Percentiles rank a stretch among this genome's conserved stretches.
Evolutionary conservation across 108 stramenopile genomes (phyloP).

Genomic region (Ochromonas danica): DNA sequence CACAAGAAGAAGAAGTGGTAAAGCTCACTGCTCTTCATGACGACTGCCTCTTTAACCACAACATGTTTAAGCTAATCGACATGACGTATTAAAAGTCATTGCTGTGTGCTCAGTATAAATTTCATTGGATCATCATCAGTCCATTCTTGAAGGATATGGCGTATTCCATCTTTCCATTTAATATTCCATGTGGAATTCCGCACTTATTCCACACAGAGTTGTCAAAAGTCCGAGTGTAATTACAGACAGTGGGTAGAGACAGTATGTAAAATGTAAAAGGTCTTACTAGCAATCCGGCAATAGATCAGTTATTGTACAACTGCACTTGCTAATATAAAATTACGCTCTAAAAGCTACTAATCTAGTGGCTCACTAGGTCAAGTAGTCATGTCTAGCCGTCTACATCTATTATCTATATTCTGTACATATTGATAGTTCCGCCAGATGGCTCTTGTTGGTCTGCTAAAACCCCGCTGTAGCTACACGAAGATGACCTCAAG

Average conservation of each 20-base stretch:
- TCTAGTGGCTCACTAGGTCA: conserved; percentile 8
- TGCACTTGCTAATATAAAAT: conserved; percentile 17
- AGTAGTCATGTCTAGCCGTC: conserved; percentile 14
- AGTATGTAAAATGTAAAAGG: conserved; percentile 17
- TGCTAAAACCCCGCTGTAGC: no score
- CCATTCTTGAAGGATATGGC: conserved; percentile 15
- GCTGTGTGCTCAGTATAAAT: conserved; percentile 15
- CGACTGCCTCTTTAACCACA: conserved; percentile 14
- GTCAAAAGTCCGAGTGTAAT: conserved; percentile 15
- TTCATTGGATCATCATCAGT: conserved; percentile 16
- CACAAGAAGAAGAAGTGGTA: conserved; percentile 15
- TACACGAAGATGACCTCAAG: no score
- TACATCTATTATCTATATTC: conserved; percentile 17
- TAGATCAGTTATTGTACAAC: conserved; percentile 17
- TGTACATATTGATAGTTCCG: conserved; percentile 17
- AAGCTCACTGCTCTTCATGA: conserved; percentile 15
- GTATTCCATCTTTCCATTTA: conserved; percentile 17
- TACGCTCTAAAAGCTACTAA: conserved; percentile 16
- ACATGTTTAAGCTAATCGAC: conserved; percentile 16
- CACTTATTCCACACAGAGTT: conserved; percentile 15
- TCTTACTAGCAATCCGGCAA: conserved; percentile 15
- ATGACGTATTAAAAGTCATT: conserved; percentile 17
- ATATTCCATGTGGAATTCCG: conserved; percentile 15
- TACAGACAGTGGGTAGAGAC: conserved; percentile 14
- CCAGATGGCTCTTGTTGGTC: no score